phyloP scores from a whole-genome alignment of 2,329 filamentous ascomycete genomes.

The Exophiala bonariae region DNA sequence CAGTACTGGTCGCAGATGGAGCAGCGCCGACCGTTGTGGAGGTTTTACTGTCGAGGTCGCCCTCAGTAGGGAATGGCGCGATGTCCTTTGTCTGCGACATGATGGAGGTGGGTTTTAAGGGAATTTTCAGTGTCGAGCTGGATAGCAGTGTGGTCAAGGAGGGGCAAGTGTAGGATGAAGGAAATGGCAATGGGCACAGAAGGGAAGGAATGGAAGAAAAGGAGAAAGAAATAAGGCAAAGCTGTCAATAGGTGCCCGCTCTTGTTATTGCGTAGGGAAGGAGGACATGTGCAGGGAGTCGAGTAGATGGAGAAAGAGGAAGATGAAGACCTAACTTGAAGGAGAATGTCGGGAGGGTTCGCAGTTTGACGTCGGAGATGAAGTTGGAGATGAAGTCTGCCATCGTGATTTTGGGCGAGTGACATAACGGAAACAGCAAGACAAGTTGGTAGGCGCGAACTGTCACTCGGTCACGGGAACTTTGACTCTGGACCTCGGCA shows the following conservation, averaged over 20 bases:
- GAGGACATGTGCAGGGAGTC: conserved; percentile 1
- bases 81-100: conserved; percentile 22
- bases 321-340: background rate
- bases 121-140: background rate
- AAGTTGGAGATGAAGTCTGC: conserved; percentile 1
- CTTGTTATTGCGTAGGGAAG: background rate
- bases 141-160: background rate
- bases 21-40: conserved; percentile 16
- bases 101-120: background rate
- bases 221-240: background rate
- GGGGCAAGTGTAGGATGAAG: background rate
- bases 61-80: conserved; percentile 18
- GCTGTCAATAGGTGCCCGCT: conserved; percentile 3
- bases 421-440: no score
- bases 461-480: no score
- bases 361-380: no score
- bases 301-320: background rate
- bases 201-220: background rate
- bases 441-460: no score
- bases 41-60: conserved; percentile 14
- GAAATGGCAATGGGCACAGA: background rate
- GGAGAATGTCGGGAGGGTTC: background rate
- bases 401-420: no score
- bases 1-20: conserved; percentile 57
- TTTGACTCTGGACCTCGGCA: no score